Evolutionary conservation across 106 monocot species (phyloP), one percentile per base, ranked within the genome.

Genomic region (Phalaenopsis equestris): DNA sequence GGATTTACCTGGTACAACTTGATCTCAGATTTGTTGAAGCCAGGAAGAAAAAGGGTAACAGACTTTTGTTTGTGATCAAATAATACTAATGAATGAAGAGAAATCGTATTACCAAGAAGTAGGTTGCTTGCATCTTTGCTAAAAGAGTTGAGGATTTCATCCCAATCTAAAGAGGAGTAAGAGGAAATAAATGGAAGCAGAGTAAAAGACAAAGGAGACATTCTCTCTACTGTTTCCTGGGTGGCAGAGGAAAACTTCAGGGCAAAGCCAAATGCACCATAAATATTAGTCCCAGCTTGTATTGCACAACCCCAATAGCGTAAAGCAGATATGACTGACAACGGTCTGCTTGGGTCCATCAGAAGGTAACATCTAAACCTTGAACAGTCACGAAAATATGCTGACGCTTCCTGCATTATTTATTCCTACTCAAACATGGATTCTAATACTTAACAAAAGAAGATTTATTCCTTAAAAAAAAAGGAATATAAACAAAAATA

Each of bases 231-330:
- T 52, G 85, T 73, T 75, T 87, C 84, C 42, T 80, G 55, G 43
- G 67, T 42, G 12, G 77, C 77, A 64, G 48, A 38, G 55, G 86
- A 93, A 70, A 85, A 87, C 58, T 81, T 77, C 38, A 75, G 73
- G 38, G 88, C 41, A 84, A 89, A 89, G 56, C 88, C 93, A 81
- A 93, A 87, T 78, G 89, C 93, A 49, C 93, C 96, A 80, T 81
- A 85, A 80, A 96, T 79, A 9, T 85, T 74, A 70, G 87, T 80
- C 67, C 96, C 96, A 75, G 90, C 96, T 91, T 96, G 96, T 46
- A 93, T 96, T 19, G 93, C 90, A 85, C 96, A 96, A 79, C 96
- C 96, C 93, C 96, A 96, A 73, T 93, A 96, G 47, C 96, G 85
- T 61, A 96, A 78, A 85, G 93, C 93, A 41, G 89, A 82, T 21